Conservation (phyloP, 83 land plant genomes). For the Diphasiastrum complanatum region DNA sequence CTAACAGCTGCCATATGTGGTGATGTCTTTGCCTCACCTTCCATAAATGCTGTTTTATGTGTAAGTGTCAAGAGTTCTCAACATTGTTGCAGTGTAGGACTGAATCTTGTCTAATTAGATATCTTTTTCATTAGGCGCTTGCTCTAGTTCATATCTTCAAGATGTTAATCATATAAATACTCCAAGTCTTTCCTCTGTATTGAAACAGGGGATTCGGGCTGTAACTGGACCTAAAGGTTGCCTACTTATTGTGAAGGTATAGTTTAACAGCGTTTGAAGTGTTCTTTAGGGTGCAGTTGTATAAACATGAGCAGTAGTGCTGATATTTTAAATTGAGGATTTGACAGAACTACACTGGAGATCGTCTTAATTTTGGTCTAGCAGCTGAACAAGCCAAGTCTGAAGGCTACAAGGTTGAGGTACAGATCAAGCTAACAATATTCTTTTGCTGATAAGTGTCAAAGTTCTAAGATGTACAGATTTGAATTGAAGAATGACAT, state of each 20-base stretch:
- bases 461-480: too few relatives aligned
- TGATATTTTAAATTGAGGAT: too few relatives aligned
- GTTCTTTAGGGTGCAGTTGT: too few relatives aligned
- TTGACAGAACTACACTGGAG: constrained; percentile 93
- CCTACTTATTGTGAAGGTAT: constrained; percentile 82
- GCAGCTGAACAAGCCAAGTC: constrained; percentile 98
- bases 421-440: too few relatives aligned
- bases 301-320: too few relatives aligned
- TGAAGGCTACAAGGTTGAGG: constrained; percentile 95
- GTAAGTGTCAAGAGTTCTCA: too few relatives aligned
- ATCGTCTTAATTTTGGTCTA: constrained; percentile 89
- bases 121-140: too few relatives aligned
- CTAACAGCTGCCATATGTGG: constrained; percentile 95
- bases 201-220: constrained; percentile 90
- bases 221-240: constrained; percentile 89
- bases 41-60: constrained; percentile 78
- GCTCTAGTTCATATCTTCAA: too few relatives aligned
- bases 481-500: not conserved
- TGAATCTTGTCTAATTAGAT: not conserved
- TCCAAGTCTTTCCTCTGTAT: too few relatives aligned
- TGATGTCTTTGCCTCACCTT: constrained; percentile 91
- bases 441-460: too few relatives aligned
- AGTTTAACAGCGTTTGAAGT: too few relatives aligned
- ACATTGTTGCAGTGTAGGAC: not conserved
- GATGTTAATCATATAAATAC: too few relatives aligned